These are phyloP conservation scores for Suillus fuscotomentosus DNA, from an alignment of 768 basidiomycete species.

Conservation along the genomic window DNA sequence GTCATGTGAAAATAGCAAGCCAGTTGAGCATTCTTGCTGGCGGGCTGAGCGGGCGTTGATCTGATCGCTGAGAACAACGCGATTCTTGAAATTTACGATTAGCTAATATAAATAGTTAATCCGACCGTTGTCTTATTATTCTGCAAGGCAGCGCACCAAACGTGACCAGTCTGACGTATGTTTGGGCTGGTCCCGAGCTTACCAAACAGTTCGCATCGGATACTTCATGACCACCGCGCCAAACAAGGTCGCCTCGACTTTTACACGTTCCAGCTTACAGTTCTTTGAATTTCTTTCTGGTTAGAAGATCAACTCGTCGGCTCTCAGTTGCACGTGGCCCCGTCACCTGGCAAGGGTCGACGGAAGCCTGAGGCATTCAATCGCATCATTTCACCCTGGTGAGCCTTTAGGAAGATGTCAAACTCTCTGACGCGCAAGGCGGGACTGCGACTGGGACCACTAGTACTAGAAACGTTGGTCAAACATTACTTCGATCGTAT, in stretches of 20 bases:
- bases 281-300: neutral
- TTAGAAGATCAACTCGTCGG: neutral
- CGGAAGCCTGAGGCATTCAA: neutral
- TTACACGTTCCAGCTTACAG: neutral
- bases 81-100: no score
- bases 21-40: no score
- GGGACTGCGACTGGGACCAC: slow-evolving; percentile 65
- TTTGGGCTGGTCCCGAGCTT: no score
- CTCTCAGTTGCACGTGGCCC: neutral
- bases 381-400: neutral
- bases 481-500: slow-evolving; percentile 80
- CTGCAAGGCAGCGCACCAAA: no score
- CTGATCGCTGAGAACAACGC: no score
- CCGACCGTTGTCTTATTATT: no score
- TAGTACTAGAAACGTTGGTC: slow-evolving; percentile 75
- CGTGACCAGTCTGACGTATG: no score
- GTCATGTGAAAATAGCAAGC: no score
- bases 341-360: neutral
- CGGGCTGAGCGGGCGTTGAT: no score
- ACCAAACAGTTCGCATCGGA: no score
- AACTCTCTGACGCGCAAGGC: slow-evolving; percentile 64
- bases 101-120: no score
- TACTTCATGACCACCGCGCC: no score
- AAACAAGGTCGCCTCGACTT: neutral
- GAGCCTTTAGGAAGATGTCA: slow-evolving; percentile 21